Percentiles rank a stretch among this genome's conserved stretches.
These are phyloP conservation scores for Blakeslea trispora DNA, from an alignment of 371 early-diverging fungal genomes.

Conservation along the genomic window DNA sequence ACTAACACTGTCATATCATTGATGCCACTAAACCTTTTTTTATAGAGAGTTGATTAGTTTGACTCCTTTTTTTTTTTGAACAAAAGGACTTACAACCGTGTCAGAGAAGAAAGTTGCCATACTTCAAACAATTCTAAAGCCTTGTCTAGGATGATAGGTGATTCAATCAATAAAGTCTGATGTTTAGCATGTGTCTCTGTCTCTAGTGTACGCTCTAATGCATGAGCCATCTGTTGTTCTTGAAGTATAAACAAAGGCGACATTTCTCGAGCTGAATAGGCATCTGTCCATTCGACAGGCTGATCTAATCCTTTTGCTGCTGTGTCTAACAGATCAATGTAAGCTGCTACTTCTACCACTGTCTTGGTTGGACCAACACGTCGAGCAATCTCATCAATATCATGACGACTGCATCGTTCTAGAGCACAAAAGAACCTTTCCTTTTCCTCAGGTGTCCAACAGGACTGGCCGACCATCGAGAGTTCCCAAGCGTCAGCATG, in stretches of 20 bases:
- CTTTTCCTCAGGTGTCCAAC: constrained; percentile 27
- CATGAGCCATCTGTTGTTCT: constrained; percentile 1
- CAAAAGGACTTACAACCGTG: constrained; percentile 24
- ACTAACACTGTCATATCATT: constrained; percentile 17
- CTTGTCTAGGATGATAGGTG: neutral
- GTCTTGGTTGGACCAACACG: constrained; percentile 32
- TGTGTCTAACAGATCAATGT: constrained; percentile 14
- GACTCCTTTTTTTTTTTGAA: no score
- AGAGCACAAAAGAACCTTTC: constrained; percentile 25
- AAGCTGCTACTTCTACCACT: constrained; percentile 14
- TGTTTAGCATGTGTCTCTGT: constrained; percentile 14
- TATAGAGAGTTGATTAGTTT: no score
- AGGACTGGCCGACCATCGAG: constrained; percentile 8
- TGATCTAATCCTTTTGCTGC: constrained; percentile 1
- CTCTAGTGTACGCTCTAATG: constrained; percentile 4
- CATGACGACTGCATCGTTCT: constrained; percentile 23
- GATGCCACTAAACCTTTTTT: constrained; percentile 2
- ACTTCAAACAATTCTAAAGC: constrained; percentile 16
- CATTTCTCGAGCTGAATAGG: constrained; percentile 21
- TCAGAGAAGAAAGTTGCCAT: constrained; percentile 14
- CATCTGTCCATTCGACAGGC: neutral
- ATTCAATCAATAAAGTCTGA: neutral
- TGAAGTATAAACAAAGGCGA: constrained; percentile 14
- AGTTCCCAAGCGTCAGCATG: constrained; percentile 3
- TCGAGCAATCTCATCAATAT: constrained; percentile 16